These are phyloP conservation scores for Rhizopogon roseolus DNA, from an alignment of 768 basidiomycete genomes.

Conservation along the genomic window DNA sequence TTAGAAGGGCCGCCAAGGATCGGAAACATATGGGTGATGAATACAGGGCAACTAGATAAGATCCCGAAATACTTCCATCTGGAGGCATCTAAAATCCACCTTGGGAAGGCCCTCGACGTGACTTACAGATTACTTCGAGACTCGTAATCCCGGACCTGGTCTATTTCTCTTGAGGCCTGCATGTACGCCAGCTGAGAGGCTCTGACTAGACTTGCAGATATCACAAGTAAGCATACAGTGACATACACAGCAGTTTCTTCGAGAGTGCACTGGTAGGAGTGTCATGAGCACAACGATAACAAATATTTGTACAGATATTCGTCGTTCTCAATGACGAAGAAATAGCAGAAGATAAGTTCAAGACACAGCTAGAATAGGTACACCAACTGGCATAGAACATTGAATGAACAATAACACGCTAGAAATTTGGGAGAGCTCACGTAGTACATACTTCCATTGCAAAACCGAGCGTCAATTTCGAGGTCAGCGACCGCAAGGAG, in stretches of 20 bases:
- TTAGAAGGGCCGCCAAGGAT: too few relatives aligned
- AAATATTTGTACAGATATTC: conserved; percentile 16
- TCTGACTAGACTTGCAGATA: too few relatives aligned
- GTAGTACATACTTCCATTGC: conserved; percentile 46
- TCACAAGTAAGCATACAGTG: background rate
- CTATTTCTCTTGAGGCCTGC: conserved; percentile 8
- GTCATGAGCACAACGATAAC: background rate
- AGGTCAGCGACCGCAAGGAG: background rate
- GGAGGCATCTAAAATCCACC: background rate
- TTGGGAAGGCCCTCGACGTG: background rate
- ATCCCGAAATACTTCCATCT: background rate
- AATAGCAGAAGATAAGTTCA: conserved; percentile 33
- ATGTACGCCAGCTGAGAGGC: too few relatives aligned
- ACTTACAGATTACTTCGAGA: background rate
- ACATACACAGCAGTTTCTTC: conserved; percentile 17
- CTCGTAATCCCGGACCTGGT: background rate
- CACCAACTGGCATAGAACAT: conserved; percentile 20
- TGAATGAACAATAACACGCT: background rate
- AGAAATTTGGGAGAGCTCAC: conserved; percentile 14
- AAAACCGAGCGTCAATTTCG: conserved; percentile 13
- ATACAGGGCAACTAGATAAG: background rate
- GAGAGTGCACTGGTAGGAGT: conserved; percentile 6
- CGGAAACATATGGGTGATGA: background rate
- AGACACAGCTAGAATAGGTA: conserved; percentile 38
- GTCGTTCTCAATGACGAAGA: conserved; percentile 35